Evolutionary conservation across 495 filamentous ascomycete genomes (phyloP).

Genomic region (Oleoguttula mirabilis): DNA sequence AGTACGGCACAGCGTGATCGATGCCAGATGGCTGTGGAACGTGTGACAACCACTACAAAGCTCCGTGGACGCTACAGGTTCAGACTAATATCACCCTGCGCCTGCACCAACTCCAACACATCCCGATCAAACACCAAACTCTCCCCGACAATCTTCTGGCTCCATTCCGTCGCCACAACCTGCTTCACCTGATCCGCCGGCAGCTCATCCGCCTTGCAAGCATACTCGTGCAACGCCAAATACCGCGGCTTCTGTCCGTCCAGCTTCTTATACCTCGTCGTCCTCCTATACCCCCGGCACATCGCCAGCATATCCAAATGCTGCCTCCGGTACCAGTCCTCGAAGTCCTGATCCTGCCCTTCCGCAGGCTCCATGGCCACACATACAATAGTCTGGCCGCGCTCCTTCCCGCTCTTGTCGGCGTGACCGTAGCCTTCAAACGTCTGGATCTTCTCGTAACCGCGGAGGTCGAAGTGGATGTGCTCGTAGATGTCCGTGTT

Average conservation of each 20-base stretch:
- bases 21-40: no score
- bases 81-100: conserved; percentile 2
- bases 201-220: conserved; percentile 8
- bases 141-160: conserved; percentile 12
- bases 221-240: conserved; percentile 22
- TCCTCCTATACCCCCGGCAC: conserved; percentile 13
- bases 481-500: conserved; percentile 2
- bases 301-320: conserved; percentile 21
- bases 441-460: conserved; percentile 16
- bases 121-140: conserved; percentile 7
- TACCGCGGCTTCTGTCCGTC: conserved; percentile 12
- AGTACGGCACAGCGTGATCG: no score
- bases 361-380: conserved; percentile 16
- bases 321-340: conserved; percentile 22
- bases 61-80: no score
- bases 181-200: conserved; percentile 13
- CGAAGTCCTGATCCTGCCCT: conserved; percentile 15
- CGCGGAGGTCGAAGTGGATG: conserved; percentile 4
- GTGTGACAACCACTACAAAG: no score
- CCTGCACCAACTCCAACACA: conserved; percentile 13
- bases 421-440: conserved; percentile 16
- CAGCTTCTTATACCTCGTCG: conserved; percentile 18
- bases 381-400: conserved; percentile 7
- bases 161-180: conserved; percentile 16
- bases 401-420: conserved; percentile 4